Evolutionary conservation across 1,139 yeast genomes (phyloP).

Genomic region (Candida smagusa): DNA sequence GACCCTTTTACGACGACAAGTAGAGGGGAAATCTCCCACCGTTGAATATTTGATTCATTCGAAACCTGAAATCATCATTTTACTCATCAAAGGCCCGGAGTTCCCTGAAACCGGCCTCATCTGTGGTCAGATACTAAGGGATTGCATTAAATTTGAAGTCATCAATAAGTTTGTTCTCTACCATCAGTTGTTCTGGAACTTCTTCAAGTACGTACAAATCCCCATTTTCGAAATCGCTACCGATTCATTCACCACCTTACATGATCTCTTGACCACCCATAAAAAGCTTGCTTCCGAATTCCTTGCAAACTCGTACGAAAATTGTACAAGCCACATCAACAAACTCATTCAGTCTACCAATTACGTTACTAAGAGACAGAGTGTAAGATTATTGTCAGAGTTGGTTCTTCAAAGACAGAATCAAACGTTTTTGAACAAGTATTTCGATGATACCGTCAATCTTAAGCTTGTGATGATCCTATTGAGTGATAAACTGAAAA

Average conservation of each 20-base stretch:
- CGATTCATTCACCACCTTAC: constrained; percentile 77
- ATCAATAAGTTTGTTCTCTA: constrained; percentile 58
- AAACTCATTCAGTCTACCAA: constrained; percentile 69
- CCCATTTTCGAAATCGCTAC: constrained; percentile 87
- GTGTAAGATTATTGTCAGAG: constrained; percentile 72
- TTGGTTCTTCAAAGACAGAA: constrained; percentile 74
- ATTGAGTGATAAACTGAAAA: constrained; percentile 83
- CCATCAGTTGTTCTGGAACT: constrained; percentile 69
- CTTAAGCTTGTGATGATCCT: constrained; percentile 82
- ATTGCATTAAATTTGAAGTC: constrained; percentile 77
- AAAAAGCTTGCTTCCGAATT: constrained; percentile 68
- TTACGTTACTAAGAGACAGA: constrained; percentile 90
- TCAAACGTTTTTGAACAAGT: constrained; percentile 67
- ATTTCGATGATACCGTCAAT: constrained; percentile 78
- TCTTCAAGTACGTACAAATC: constrained; percentile 71
- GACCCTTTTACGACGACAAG: constrained; percentile 74
- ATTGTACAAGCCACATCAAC: constrained; percentile 63
- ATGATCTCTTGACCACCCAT: constrained; percentile 68
- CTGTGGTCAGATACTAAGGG: constrained; percentile 78
- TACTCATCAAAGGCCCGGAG: constrained; percentile 71
- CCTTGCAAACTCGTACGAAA: constrained; percentile 50
- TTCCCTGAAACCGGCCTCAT: constrained; percentile 67
- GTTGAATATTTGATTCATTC: constrained; percentile 70
- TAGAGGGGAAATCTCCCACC: constrained; percentile 77
- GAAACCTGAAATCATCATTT: constrained; percentile 61